Percentiles rank a stretch among this genome's conserved stretches.
Conservation (phyloP, 2,329 filamentous ascomycete genomes). For the Trichoderma sp. region DNA sequence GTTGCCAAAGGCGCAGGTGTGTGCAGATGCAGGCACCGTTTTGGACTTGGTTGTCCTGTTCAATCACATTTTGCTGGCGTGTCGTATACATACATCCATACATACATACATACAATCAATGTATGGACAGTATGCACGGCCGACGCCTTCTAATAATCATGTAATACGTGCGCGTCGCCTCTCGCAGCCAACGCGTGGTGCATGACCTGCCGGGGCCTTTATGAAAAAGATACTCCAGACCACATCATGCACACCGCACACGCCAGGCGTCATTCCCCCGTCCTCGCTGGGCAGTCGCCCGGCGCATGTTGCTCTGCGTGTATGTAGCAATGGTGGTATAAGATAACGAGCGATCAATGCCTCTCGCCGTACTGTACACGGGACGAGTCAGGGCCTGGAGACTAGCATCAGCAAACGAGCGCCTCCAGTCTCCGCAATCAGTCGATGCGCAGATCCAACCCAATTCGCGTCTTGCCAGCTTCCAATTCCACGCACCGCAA, state of each 20-base stretch:
- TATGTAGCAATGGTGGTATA: neutral
- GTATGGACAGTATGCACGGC: neutral
- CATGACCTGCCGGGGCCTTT: slow-evolving; percentile 2
- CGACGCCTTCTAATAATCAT: slow-evolving; percentile 4
- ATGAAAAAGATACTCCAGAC: neutral
- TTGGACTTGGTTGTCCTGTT: neutral
- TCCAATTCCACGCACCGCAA: neutral
- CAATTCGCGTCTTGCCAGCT: neutral
- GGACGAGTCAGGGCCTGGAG: neutral
- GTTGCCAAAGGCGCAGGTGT: neutral
- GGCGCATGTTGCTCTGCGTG: neutral
- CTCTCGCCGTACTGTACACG: neutral
- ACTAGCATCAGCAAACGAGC: neutral
- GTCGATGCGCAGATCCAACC: slow-evolving; percentile 17
- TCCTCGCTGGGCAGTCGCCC: neutral
- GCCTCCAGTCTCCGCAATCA: neutral
- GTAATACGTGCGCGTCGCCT: neutral
- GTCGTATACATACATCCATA: neutral
- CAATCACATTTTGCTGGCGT: neutral
- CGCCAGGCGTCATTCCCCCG: neutral
- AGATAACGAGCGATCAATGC: neutral
- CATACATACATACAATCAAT: neutral
- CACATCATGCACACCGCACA: neutral
- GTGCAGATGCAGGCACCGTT: slow-evolving; percentile 18
- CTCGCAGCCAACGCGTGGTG: neutral